A percentile compares a stretch with the other conserved stretches of the same genome.
Evolutionary conservation across 306 rosid genomes (phyloP).

Genomic region (Lablab purpureus): DNA sequence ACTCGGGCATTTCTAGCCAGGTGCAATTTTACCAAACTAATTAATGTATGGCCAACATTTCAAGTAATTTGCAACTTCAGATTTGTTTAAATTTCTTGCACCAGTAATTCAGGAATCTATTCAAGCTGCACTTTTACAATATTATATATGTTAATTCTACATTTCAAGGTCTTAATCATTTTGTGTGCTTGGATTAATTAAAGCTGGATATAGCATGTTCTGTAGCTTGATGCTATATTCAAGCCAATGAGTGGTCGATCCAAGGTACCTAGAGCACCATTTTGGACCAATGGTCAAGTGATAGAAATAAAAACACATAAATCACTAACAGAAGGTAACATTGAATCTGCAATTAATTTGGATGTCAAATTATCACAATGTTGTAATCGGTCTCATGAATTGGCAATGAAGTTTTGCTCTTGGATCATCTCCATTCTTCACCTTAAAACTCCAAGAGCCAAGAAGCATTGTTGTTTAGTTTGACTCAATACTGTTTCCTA

Average conservation of each 20-base stretch:
- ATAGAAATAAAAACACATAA: neutral
- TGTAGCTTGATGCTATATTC: slow-evolving; percentile 14
- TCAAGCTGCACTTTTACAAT: slow-evolving; percentile 12
- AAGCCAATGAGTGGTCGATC: slow-evolving; percentile 37
- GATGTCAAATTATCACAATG: slow-evolving; percentile 14
- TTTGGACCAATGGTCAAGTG: neutral
- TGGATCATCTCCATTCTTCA: slow-evolving; percentile 5
- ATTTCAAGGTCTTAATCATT: slow-evolving; percentile 33
- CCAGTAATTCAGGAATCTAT: slow-evolving; percentile 31
- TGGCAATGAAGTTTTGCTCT: slow-evolving; percentile 33
- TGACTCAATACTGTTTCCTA: slow-evolving; percentile 29
- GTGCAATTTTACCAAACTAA: slow-evolving; percentile 37
- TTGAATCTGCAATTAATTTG: slow-evolving; percentile 21
- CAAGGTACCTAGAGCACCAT: slow-evolving; percentile 16
- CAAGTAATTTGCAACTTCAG: slow-evolving; percentile 10
- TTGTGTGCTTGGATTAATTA: neutral
- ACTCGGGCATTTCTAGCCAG: slow-evolving; percentile 55
- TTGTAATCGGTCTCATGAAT: slow-evolving; percentile 6
- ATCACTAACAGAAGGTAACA: neutral
- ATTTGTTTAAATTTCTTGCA: slow-evolving; percentile 42
- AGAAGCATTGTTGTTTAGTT: slow-evolving; percentile 34
- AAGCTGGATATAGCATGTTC: slow-evolving; percentile 33
- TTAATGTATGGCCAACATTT: neutral
- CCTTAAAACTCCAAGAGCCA: neutral
- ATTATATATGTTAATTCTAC: slow-evolving; percentile 32